Conservation (phyloP, 176 grass and related monocot species). For the Aegilops speltoides region DNA sequence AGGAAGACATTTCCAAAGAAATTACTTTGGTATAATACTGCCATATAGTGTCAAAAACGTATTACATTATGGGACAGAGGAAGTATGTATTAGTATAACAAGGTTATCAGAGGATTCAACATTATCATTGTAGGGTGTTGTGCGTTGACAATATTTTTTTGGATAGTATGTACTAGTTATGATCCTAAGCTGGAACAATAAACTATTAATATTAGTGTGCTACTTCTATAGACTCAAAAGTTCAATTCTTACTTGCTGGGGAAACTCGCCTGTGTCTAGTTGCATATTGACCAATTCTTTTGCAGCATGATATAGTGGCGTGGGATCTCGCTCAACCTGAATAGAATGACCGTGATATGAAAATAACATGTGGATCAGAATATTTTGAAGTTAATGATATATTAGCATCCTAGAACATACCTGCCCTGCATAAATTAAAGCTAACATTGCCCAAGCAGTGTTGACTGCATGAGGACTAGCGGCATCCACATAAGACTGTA, state of each 20-base stretch:
- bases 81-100: background rate
- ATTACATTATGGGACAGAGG: no score
- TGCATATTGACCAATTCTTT: conserved; percentile 62
- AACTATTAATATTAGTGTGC: no score
- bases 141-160: background rate
- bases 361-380: no score
- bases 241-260: conserved; percentile 37
- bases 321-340: conserved; percentile 45
- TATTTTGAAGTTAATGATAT: background rate
- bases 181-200: background rate
- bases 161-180: background rate
- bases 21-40: background rate
- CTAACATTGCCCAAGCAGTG: background rate
- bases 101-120: background rate
- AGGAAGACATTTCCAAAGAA: background rate
- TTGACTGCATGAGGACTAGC: background rate
- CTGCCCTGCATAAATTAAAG: background rate
- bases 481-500: background rate
- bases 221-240: no score
- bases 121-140: background rate
- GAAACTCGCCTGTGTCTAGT: conserved; percentile 50
- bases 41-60: no score
- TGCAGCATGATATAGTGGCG: conserved; percentile 44
- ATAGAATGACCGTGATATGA: background rate
- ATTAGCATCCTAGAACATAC: background rate